Evolutionary conservation across 2,329 filamentous ascomycete genomes (phyloP), one percentile per base, ranked within the genome.

Genomic region (Arthrobotrys iridis): DNA sequence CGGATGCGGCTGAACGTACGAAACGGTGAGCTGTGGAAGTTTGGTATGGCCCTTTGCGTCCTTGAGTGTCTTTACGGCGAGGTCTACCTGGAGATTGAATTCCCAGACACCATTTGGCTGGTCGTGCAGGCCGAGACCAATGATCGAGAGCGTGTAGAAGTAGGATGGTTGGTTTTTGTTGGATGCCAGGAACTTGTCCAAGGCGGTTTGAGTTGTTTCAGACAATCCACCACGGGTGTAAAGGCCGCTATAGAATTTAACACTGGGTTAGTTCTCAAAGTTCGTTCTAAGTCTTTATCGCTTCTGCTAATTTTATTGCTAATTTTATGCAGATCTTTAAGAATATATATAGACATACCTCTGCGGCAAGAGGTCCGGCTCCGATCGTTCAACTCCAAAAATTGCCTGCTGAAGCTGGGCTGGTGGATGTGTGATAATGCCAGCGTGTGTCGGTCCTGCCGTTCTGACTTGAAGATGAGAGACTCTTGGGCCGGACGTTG

Each of bases 381-480:
- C 71, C 5, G 52, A 43, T 26, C 30, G 57, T 22, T 35, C 55
- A 13, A 26, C 35, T 50, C 64, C 66, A 48, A 75, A 67, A 20
- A 75, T 63, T 28, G 58, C 71, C 43, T 75, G 71, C 26, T 71
- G 57, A 11, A 71, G 28, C 40, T 63, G 52, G 15, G 71, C 63
- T 8, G 71, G 63, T 30, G 71, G 71, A 43, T 75, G 71, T n/a
- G 71, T 75, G 20, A 75, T 75, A n/a, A 75, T 75, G 18, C 71
- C 71, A 68, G 71, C 71, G 35, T 75, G 63, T 13, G 63, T 75
- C 71, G 71, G 71, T 64, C 71, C 71, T 60, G 71, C 58, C 63
- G 71, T 75, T 68, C 71, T 68, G 37, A 75, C 57, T 48, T 52
- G 18, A 11, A 75, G 8, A 50, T 67, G 63, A n/a, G 63, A 60